Evolutionary conservation across 2,329 filamentous ascomycete genomes (phyloP).

Genomic region (Boeremia exigua): DNA sequence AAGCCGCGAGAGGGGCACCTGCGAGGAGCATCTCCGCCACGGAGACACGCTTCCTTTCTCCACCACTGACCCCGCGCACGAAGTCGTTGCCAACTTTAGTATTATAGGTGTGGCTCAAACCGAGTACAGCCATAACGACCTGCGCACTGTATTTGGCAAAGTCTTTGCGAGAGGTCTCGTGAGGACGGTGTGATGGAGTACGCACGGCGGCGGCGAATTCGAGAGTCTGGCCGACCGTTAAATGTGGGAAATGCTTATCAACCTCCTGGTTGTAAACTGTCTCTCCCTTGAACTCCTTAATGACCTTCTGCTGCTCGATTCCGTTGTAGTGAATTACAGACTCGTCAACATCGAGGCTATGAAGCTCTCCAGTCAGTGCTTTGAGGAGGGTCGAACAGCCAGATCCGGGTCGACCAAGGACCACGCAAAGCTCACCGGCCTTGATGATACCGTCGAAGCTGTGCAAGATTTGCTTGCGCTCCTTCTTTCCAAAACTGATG

Average conservation of each 20-base stretch:
- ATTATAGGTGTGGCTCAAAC: conserved; percentile 61
- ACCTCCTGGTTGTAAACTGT: conserved; percentile 54
- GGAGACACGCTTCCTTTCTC: conserved; percentile 66
- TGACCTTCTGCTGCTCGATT: conserved; percentile 50
- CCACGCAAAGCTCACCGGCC: conserved; percentile 57
- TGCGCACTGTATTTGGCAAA: conserved; percentile 55
- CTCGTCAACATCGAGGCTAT: conserved; percentile 62
- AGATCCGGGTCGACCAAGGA: conserved; percentile 58
- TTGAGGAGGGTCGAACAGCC: conserved; percentile 71
- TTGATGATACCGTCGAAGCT: conserved; percentile 61
- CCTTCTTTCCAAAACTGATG: conserved; percentile 55
- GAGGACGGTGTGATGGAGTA: conserved; percentile 53
- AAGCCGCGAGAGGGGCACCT: conserved; percentile 49
- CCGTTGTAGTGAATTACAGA: conserved; percentile 69
- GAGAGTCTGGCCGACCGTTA: conserved; percentile 64
- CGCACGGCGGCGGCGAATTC: conserved; percentile 62
- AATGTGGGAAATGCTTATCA: conserved; percentile 62
- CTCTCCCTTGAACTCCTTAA: conserved; percentile 56
- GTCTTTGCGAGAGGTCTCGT: conserved; percentile 49
- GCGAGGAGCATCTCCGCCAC: conserved; percentile 61
- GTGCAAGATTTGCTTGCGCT: conserved; percentile 62
- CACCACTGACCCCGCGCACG: conserved; percentile 67
- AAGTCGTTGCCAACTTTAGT: conserved; percentile 65
- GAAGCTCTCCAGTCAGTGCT: conserved; percentile 64
- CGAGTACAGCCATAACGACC: conserved; percentile 62